Conservation (phyloP, 2,329 filamentous ascomycete species). For the Trichoderma sp. region DNA sequence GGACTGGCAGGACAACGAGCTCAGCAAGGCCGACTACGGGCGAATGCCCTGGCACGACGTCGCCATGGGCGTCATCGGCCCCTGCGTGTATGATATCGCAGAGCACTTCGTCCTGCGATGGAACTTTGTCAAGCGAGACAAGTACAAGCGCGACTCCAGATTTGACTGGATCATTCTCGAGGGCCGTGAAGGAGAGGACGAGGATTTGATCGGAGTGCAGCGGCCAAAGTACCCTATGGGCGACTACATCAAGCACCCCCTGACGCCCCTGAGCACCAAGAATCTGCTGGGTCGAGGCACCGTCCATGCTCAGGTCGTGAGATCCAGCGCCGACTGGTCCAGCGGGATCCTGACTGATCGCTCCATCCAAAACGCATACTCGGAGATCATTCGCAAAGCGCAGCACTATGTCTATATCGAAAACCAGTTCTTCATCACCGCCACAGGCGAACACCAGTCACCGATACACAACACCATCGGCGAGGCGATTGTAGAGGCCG, state of each 20-base stretch:
- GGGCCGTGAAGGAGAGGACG: slow-evolving; percentile 73
- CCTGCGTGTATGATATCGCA: slow-evolving; percentile 89
- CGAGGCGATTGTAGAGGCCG: slow-evolving; percentile 85
- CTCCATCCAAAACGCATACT: slow-evolving; percentile 85
- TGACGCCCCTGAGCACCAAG: slow-evolving; percentile 69
- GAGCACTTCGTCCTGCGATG: slow-evolving; percentile 93
- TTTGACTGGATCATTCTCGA: slow-evolving; percentile 86
- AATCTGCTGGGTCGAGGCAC: slow-evolving; percentile 67
- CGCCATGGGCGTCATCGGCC: slow-evolving; percentile 85
- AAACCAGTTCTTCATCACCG: slow-evolving; percentile 98
- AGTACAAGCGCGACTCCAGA: slow-evolving; percentile 85
- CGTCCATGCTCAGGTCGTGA: slow-evolving; percentile 80
- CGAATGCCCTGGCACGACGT: slow-evolving; percentile 99
- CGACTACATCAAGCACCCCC: slow-evolving; percentile 80
- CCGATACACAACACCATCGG: slow-evolving; percentile 90
- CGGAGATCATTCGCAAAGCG: slow-evolving; percentile 80
- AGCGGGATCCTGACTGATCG: slow-evolving; percentile 84
- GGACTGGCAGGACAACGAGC: slow-evolving; percentile 90
- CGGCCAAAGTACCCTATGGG: slow-evolving; percentile 87
- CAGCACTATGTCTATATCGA: slow-evolving; percentile 97
- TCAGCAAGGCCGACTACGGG: slow-evolving; percentile 87
- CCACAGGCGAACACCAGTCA: slow-evolving; percentile 82
- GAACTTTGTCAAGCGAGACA: slow-evolving; percentile 97
- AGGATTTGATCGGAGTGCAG: slow-evolving; percentile 86
- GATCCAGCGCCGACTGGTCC: slow-evolving; percentile 91